Percentiles rank a stretch among this genome's conserved stretches.
Evolutionary conservation across 31 red algal species (phyloP).

Genomic region (Asparagopsis taxiformis): DNA sequence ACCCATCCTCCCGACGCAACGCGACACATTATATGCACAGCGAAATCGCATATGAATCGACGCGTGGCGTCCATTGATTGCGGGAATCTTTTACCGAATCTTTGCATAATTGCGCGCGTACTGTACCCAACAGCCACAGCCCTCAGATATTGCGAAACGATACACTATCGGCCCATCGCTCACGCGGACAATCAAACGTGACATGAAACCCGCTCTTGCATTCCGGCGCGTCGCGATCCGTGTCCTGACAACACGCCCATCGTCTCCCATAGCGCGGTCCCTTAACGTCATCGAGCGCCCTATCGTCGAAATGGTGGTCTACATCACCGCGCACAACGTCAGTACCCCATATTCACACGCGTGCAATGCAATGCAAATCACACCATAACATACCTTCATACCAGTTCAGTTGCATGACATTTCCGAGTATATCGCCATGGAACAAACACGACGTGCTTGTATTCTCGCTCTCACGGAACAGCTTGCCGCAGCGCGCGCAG

Average conservation of each 20-base stretch:
- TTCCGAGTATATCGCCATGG: constrained; percentile 33
- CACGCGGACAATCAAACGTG: constrained; percentile 20
- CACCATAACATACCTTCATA: constrained; percentile 9
- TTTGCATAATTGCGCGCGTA: too few species aligned
- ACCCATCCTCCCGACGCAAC: too few species aligned
- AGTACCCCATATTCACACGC: too few species aligned
- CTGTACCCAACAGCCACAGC: too few species aligned
- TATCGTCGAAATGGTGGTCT: constrained; percentile 48
- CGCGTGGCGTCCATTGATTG: too few species aligned
- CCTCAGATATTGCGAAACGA: too few species aligned
- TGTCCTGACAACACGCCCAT: constrained; percentile 45
- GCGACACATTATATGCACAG: too few species aligned
- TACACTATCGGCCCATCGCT: constrained; percentile 20
- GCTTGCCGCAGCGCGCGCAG: constrained; percentile 21
- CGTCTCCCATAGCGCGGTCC: constrained; percentile 31
- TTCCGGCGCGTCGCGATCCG: constrained; percentile 29
- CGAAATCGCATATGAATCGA: too few species aligned
- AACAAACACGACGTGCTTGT: constrained; percentile 20
- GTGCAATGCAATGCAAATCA: too few species aligned
- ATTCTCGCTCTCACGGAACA: constrained; percentile 7
- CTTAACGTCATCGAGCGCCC: constrained; percentile 17
- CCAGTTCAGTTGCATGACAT: background rate
- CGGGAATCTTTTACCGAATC: too few species aligned
- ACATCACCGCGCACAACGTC: too few species aligned
- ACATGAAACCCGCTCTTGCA: constrained; percentile 59